Evolutionary conservation across 2,329 filamentous ascomycete species (phyloP), one percentile per base, ranked within the genome.

Genomic region (Pseudogymnoascus pannorum): DNA sequence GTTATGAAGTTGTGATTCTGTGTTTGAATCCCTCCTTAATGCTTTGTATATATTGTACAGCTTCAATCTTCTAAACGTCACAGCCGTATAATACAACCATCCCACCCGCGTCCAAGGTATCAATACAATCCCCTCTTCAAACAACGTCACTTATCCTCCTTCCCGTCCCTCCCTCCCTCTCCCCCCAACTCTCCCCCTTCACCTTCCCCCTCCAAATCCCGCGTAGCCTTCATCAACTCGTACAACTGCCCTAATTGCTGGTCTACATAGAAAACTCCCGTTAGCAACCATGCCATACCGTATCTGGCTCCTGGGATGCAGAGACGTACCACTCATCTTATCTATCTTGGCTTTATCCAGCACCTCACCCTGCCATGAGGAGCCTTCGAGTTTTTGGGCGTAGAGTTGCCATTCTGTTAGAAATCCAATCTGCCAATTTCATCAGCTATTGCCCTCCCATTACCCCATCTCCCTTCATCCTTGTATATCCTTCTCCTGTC

Each of bases 391-490:
- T 72, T 91, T 87, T 73, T 99, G 93, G 1, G 92, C 92, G 72
- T 97, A 99, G 59, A 91, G 77, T 74, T 99, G 94, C 93, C 93
- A 99, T 74, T 97, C 92, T 0, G 90, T 93, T 68, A 99, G 80
- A 74, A 99, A 99, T 1, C 93, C 94, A 69, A 97, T 91, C 91
- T 96, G 66, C n/a, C n/a, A n/a, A n/a, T n/a, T n/a, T n/a, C n/a
- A n/a, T n/a, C n/a, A n/a, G n/a, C n/a, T n/a, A n/a, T n/a, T n/a
- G n/a, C n/a, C n/a, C n/a, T n/a, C n/a, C n/a, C n/a, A n/a, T n/a
- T n/a, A n/a, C 24, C 7, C 16, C 51, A 31, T 57, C 26, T 20
- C 18, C 33, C 33, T 14, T 4, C 31, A n/a, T 12, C 31, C 31
- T 8, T 14, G 1, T 33, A 33, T 33, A 31, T 33, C 31, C 31